These are phyloP conservation scores for Sphagnum tenellum DNA, from an alignment of 225 moss, liverwort and hornwort species.

Conservation along the genomic window DNA sequence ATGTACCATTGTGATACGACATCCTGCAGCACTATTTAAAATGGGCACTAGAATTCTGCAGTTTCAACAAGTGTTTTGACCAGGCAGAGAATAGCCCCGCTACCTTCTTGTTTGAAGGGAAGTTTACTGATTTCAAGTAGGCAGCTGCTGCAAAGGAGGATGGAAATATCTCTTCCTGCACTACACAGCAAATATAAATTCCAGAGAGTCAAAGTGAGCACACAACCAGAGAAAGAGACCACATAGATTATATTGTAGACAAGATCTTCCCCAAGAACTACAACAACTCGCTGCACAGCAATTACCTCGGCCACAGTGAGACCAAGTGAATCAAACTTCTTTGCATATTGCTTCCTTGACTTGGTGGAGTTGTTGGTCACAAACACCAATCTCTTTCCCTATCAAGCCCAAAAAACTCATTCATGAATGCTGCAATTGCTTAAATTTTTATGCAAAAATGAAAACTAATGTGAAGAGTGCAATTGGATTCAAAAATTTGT, in stretches of 20 bases:
- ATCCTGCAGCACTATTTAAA: too few relatives aligned
- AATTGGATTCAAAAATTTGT: background rate
- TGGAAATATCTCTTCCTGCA: conserved; percentile 95
- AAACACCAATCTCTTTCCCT: conserved; percentile 82
- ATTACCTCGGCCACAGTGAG: conserved; percentile 58
- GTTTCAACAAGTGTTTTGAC: background rate
- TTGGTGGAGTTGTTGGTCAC: conserved; percentile 91
- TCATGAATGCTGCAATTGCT: too few relatives aligned
- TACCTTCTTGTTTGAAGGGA: conserved; percentile 88
- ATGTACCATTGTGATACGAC: too few relatives aligned
- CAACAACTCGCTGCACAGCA: too few relatives aligned
- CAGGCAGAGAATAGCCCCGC: background rate
- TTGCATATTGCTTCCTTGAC: conserved; percentile 75
- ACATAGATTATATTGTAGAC: too few relatives aligned
- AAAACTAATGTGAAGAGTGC: too few relatives aligned
- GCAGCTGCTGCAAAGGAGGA: conserved; percentile 93
- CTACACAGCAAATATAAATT: background rate
- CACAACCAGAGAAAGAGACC: too few relatives aligned
- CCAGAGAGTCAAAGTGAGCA: too few relatives aligned
- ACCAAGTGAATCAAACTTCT: conserved; percentile 65
- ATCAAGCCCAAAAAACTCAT: conserved; percentile 1
- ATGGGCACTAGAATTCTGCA: background rate
- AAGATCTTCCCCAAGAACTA: too few relatives aligned
- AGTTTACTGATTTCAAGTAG: conserved; percentile 80
- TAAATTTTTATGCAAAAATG: too few relatives aligned